Evolutionary conservation across 345 rosid species (phyloP), one percentile per base, ranked within the genome.

Genomic region (Melaleuca alternifolia): DNA sequence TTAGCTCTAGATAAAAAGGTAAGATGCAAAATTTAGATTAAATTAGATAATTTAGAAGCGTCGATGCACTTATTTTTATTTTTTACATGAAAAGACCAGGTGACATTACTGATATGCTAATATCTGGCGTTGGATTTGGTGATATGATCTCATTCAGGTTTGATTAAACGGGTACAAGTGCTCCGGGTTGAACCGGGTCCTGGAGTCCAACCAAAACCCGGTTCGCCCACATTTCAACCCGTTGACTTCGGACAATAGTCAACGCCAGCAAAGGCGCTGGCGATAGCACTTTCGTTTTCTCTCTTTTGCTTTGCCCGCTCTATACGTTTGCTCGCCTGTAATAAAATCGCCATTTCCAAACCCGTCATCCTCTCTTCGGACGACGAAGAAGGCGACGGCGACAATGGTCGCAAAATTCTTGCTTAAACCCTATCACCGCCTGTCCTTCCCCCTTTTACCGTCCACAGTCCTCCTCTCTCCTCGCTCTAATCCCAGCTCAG

Each of bases 341-440:
- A 18, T 18, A 71, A 37, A 71, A 18, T 71, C 24, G 33, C 79
- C 79, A 71, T 33, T 37, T 71, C 48, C 79, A 37, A 71, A 71
- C 48, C 79, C 79, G 79, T 37, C 48, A 10, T 1, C 0, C 0
- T 48, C 33, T 46, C 77, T 37, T 71, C 79, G 26, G 79, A 1
- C 79, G 71, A 9, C 26, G 26, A 9, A 23, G 24, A 65, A 44
- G 24, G 8, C 71, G 76, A 1, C 44, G 59, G 71, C 56, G 76
- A 6, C 48, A 26, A 94, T 91, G 97, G 90, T 89, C 84, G 88
- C 93, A 48, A 93, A 92, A 83, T 88, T 92, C 10, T 87, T 93
- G 82, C 87, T 92, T 75, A 83, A 54, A 37, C 85, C 88, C 37
- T 71, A 37, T 16, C 51, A 83, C 83, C 83, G 84, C 24, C 84